These are phyloP conservation scores for Phytophthora constricta DNA, from an alignment of 352 stramenopile species.

Conservation along the genomic window DNA sequence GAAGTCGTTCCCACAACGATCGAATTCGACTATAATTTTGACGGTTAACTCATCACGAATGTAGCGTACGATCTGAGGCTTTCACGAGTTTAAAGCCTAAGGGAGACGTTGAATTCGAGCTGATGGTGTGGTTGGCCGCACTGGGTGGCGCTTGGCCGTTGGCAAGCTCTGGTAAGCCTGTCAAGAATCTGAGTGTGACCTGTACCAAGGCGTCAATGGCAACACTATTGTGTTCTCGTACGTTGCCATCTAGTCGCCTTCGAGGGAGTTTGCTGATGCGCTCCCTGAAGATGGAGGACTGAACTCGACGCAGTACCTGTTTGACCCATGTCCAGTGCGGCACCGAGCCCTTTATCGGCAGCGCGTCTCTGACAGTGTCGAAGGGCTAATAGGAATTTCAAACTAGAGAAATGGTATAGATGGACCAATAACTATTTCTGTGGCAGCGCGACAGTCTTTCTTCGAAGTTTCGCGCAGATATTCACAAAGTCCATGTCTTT, in stretches of 20 bases:
- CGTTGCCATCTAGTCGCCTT: conserved; percentile 29
- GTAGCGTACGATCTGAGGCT: conserved; percentile 44
- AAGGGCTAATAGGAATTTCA: too few relatives aligned
- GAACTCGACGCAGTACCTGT: conserved; percentile 23
- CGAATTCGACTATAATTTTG: conserved; percentile 40
- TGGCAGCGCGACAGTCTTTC: too few relatives aligned
- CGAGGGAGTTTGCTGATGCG: conserved; percentile 31
- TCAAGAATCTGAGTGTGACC: conserved; percentile 19
- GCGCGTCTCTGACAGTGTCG: conserved; percentile 25
- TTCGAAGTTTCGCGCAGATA: too few relatives aligned
- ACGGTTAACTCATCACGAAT: conserved; percentile 37
- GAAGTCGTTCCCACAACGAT: conserved; percentile 37
- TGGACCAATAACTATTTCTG: too few relatives aligned
- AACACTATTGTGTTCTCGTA: conserved; percentile 42
- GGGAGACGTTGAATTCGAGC: conserved; percentile 37
- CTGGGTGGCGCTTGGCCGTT: conserved; percentile 35
- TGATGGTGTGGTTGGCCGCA: conserved; percentile 43
- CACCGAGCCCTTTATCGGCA: conserved; percentile 30
- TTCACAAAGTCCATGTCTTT: too few relatives aligned
- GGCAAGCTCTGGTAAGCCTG: conserved; percentile 23
- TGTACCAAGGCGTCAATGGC: conserved; percentile 37
- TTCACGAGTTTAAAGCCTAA: conserved; percentile 33
- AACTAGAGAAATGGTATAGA: too few relatives aligned
- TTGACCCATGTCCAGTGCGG: conserved; percentile 23
- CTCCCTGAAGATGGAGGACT: conserved; percentile 15